These are phyloP conservation scores for Metrosideros polymorpha DNA, from an alignment of 441 rosid genomes.

Conservation along the genomic window DNA sequence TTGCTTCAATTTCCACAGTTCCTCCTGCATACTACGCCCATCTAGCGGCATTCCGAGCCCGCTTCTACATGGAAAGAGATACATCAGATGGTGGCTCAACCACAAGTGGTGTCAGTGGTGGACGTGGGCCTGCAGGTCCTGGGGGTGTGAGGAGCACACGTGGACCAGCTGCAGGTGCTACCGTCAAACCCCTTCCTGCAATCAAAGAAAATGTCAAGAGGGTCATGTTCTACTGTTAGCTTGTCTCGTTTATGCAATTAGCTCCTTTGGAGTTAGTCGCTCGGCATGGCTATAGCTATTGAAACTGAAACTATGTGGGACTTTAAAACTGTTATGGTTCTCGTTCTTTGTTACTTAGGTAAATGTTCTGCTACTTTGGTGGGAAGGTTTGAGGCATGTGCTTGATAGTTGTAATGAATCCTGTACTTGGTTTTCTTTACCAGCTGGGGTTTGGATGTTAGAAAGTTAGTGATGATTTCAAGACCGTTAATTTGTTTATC, in stretches of 20 bases:
- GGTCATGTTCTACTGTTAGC: conserved; percentile 76
- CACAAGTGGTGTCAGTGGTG: conserved; percentile 56
- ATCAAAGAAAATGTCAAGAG: conserved; percentile 78
- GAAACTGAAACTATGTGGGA: not conserved
- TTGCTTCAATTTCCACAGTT: conserved; percentile 38
- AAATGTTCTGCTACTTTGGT: not conserved
- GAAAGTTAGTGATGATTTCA: not conserved
- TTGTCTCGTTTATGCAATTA: not conserved
- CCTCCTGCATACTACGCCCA: conserved; percentile 98
- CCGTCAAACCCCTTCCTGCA: conserved; percentile 76
- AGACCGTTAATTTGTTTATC: not conserved
- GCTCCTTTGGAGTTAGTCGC: not conserved
- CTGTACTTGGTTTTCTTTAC: not conserved
- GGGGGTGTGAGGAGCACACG: conserved; percentile 51
- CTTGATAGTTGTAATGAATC: not conserved
- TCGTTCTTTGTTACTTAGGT: not conserved
- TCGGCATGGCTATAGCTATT: not conserved
- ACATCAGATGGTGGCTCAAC: conserved; percentile 97
- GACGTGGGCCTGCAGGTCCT: conserved; percentile 32
- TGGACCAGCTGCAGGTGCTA: conserved; percentile 42
- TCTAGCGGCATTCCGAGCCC: conserved; percentile 94
- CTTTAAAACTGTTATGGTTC: not conserved
- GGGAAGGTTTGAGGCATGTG: not conserved
- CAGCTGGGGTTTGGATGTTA: not conserved
- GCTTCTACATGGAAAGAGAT: conserved; percentile 95